Conservation (phyloP, 306 rosid species). For the Malus orientalis region DNA sequence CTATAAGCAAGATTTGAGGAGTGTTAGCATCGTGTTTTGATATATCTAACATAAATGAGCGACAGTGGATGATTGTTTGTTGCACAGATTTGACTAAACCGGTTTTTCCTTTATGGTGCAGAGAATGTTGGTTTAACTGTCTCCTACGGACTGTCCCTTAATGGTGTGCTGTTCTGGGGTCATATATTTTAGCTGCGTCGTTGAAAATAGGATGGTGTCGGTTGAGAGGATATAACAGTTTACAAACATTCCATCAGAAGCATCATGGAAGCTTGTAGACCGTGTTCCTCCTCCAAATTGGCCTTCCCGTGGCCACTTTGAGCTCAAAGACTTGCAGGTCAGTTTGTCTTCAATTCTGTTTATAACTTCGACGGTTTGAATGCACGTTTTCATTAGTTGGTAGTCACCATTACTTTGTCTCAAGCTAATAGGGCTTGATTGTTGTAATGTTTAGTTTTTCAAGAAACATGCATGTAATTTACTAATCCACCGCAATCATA, state of each 20-base stretch:
- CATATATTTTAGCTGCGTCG: slow-evolving; percentile 74
- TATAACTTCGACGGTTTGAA: neutral
- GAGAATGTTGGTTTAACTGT: slow-evolving; percentile 85
- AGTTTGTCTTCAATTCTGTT: neutral
- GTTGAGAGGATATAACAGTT: slow-evolving; percentile 89
- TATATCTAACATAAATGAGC: no score
- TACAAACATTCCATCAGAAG: slow-evolving; percentile 69
- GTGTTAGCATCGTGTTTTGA: no score
- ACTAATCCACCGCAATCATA: no score
- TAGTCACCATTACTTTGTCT: neutral
- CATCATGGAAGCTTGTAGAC: slow-evolving; percentile 59
- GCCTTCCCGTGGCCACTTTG: slow-evolving; percentile 79
- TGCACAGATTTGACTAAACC: neutral
- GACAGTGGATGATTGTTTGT: neutral
- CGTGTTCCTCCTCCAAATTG: slow-evolving; percentile 66
- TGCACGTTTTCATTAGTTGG: neutral
- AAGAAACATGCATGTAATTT: no score
- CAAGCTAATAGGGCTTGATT: neutral
- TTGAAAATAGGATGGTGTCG: slow-evolving; percentile 91
- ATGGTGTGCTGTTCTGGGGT: slow-evolving; percentile 64
- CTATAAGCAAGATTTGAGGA: no score
- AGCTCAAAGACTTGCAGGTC: slow-evolving; percentile 71
- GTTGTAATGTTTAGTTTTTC: no score
- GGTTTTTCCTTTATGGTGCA: slow-evolving; percentile 22
- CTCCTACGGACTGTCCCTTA: slow-evolving; percentile 81